Base-by-base conservation (phyloP, 164 flowering plant genomes). In the Chloranthus sessilifolius region DNA sequence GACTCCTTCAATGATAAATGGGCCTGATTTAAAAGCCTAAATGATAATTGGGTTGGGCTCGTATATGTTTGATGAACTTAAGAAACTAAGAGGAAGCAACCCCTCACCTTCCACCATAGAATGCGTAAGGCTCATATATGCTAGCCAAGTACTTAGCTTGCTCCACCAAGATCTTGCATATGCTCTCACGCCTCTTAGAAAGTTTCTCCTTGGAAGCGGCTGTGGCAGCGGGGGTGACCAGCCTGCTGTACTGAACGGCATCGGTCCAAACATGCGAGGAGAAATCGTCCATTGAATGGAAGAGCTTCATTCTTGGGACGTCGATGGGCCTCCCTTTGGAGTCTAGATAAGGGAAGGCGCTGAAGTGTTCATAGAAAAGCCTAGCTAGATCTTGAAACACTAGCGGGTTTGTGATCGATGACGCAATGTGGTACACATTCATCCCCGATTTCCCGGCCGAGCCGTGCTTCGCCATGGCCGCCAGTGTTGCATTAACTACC, bases 391-490 rank as follows among this genome's bases (percentile, higher is more conserved):
- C 89, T 56, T 81, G 53, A 45, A 86, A 71, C 35, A 74, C 74
- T 22, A 92, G 69, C 2, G 97, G 97, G 62, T 92, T 92, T 21
- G 70, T 78, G 14, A 79, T 84, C 1, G 99, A 92, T 29, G 99
- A 82, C 15, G 95, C 88, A 9, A 92, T 62, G 30, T 88, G 99
- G 62, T 92, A 86, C 16, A 88, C 50, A 20, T 73, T 77, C 23
- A 73, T 69, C 25, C 76, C 94, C 8, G 83, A 62, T 53, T 76
- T 78, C 36, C 66, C 71, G 0, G 48, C 64, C 40, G 35, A 40
- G 35, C 94, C 98, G 43, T 92, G 98, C 66, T 62, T 82, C 11
- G 94, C 96, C 62, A 88, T 86, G 41, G 98, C 98, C 52, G 98
- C 95, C 55, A 91, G 45, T 5, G 75, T 91, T 24, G 95, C 88